Evolutionary conservation across 257 asterid species (phyloP).

Genomic region (Ballota nigra): DNA sequence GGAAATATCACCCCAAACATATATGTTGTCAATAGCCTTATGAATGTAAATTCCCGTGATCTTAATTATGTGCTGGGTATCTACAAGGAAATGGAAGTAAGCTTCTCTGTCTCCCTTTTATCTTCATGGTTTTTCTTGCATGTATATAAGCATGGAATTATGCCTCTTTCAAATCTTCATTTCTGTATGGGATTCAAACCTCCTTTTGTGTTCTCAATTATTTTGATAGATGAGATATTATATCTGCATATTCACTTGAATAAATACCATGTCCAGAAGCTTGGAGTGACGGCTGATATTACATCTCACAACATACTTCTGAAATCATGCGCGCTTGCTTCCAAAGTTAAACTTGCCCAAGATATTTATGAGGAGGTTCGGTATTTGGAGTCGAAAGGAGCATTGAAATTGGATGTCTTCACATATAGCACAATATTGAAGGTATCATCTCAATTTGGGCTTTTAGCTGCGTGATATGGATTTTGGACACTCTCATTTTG

Average conservation of each 20-base stretch:
- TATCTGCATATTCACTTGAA: slow-evolving; percentile 26
- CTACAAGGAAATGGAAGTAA: slow-evolving; percentile 80
- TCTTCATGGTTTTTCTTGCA: background rate
- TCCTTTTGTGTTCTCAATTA: slow-evolving; percentile 13
- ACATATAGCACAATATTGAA: slow-evolving; percentile 92
- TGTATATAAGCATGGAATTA: slow-evolving; percentile 8
- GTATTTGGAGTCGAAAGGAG: slow-evolving; percentile 60
- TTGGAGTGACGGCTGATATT: slow-evolving; percentile 66
- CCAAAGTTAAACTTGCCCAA: slow-evolving; percentile 78
- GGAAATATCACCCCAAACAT: slow-evolving; percentile 59
- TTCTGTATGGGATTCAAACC: slow-evolving; percentile 12
- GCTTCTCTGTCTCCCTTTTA: slow-evolving; percentile 25
- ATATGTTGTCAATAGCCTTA: slow-evolving; percentile 85
- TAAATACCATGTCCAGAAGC: slow-evolving; percentile 45
- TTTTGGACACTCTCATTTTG: slow-evolving; percentile 7
- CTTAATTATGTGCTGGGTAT: slow-evolving; percentile 63
- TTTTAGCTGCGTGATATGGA: slow-evolving; percentile 2
- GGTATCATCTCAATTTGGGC: slow-evolving; percentile 38
- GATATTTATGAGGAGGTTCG: slow-evolving; percentile 61
- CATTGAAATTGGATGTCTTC: slow-evolving; percentile 75
- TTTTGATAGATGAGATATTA: slow-evolving; percentile 18
- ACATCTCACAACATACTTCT: slow-evolving; percentile 82
- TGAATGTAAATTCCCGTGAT: slow-evolving; percentile 90
- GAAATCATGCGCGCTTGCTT: slow-evolving; percentile 83
- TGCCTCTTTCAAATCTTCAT: background rate